Base-by-base conservation (phyloP, 345 rosid genomes). In the Crucihimalaya himalaica region DNA sequence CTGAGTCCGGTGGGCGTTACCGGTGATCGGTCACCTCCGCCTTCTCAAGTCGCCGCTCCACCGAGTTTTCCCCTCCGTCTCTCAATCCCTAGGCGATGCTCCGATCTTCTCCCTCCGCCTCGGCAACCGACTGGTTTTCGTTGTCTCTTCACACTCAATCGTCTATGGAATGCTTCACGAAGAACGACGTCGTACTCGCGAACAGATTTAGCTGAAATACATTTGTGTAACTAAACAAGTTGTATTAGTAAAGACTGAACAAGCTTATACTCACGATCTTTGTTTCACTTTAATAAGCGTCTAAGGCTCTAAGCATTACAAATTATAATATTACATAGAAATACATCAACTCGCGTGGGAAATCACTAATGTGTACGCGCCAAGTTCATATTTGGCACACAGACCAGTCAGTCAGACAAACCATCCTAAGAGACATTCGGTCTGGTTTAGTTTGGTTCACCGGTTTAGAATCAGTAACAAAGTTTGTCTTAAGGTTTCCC, bases 91-190 rank as follows among this genome's bases (percentile, higher is more conserved):
- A 10, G 85, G 83, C 37, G 28, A 13, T 12, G 50, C 75, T 48
- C 86, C 84, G 0, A 56, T 84, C 78, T 47, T 80, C 51, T 80
- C 83, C 65, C 88, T 86, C 66, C 76, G 66, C 8, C 72, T 84
- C 6, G 86, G 88, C 2, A 61, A 78, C 55, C 80, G 79, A 9
- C 83, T 55, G 2, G 75, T 82, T 6, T 63, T 81, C 35, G 34
- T 87, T 7, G 78, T 82, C 19, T 83, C 87, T 5, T 85, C 88
- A 0, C 29, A 54, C 0, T 25, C 72, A 0, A 51, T 42, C 1
- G 83, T 60, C 0, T 80, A 83, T n/a, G 45, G 86, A 84, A 59
- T 86, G 88, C 62, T 84, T 86, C 72, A 81, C 80, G 20, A 82
- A 66, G 21, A 83, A 83, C 53, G 91, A 83, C 66, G 14, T 82